Evolutionary conservation across 108 stramenopile species (phyloP).

Genomic region (Mediolabrus comicus): DNA sequence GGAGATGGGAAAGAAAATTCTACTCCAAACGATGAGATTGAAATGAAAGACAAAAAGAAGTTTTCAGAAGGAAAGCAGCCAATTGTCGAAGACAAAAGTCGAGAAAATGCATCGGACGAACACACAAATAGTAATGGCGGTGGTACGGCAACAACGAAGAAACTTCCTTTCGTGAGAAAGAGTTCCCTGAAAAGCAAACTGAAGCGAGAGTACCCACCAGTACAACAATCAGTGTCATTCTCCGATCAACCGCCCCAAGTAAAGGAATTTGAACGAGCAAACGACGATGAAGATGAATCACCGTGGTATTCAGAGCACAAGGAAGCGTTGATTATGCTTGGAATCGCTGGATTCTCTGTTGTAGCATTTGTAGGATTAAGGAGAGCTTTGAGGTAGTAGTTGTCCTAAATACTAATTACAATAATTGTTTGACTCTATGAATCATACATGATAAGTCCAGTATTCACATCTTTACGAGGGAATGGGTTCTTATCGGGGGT

Average conservation of each 20-base stretch:
- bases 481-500: slow-evolving; percentile 51
- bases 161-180: background rate
- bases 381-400: slow-evolving; percentile 3
- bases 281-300: slow-evolving; percentile 23
- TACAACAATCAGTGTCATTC: slow-evolving; percentile 28
- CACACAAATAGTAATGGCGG: background rate
- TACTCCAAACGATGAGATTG: background rate
- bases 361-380: slow-evolving; percentile 10
- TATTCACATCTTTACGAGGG: slow-evolving; percentile 56
- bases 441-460: slow-evolving; percentile 72
- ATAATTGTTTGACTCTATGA: slow-evolving; percentile 34
- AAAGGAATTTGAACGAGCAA: slow-evolving; percentile 28
- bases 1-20: background rate
- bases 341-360: slow-evolving; percentile 33
- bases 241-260: slow-evolving; percentile 30
- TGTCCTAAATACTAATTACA: background rate
- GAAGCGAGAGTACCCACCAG: background rate
- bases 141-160: background rate
- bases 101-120: background rate
- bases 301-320: slow-evolving; percentile 53
- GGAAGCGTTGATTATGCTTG: slow-evolving; percentile 48
- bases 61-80: background rate
- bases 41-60: background rate
- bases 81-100: background rate
- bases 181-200: slow-evolving; percentile 9